Percentiles rank a stretch among this genome's conserved stretches.
These are phyloP conservation scores for Boletus edulis DNA, from an alignment of 768 basidiomycete species.

Conservation along the genomic window DNA sequence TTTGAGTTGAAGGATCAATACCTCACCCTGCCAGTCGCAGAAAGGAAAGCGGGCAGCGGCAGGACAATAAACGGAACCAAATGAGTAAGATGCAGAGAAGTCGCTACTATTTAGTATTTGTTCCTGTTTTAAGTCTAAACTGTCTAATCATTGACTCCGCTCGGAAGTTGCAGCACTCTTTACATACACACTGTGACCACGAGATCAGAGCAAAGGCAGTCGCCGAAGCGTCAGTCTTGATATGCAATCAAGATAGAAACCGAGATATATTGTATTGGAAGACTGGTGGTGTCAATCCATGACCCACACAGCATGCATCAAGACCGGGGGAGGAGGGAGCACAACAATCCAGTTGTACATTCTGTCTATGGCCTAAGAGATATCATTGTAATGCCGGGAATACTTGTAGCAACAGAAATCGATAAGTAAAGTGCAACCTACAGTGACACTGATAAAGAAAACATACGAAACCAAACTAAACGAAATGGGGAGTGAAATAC, in stretches of 20 bases:
- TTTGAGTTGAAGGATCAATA: background rate
- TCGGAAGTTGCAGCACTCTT: too few species aligned
- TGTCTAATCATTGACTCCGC: too few species aligned
- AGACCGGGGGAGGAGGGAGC: background rate
- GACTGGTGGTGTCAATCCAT: too few species aligned
- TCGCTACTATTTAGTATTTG: slow-evolving; percentile 13
- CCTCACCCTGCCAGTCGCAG: background rate
- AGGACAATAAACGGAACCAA: background rate
- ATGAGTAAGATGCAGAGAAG: background rate
- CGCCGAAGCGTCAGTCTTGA: background rate
- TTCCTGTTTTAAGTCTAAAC: slow-evolving; percentile 13
- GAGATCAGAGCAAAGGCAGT: background rate
- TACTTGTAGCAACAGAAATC: slow-evolving; percentile 30
- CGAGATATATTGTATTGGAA: background rate
- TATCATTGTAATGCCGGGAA: slow-evolving; percentile 29
- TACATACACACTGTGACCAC: too few species aligned
- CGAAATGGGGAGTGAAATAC: slow-evolving; percentile 20
- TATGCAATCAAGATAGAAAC: background rate
- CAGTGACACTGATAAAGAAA: slow-evolving; percentile 28
- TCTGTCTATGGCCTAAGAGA: slow-evolving; percentile 28
- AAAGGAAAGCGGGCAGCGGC: background rate
- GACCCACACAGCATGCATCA: background rate
- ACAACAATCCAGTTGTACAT: slow-evolving; percentile 12
- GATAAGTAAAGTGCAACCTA: slow-evolving; percentile 29
- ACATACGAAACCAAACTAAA: slow-evolving; percentile 20